A percentile compares a stretch with the other conserved stretches of the same genome.
Evolutionary conservation across 2,329 filamentous ascomycete genomes (phyloP).

Genomic region (Cyphellophora attinorum): DNA sequence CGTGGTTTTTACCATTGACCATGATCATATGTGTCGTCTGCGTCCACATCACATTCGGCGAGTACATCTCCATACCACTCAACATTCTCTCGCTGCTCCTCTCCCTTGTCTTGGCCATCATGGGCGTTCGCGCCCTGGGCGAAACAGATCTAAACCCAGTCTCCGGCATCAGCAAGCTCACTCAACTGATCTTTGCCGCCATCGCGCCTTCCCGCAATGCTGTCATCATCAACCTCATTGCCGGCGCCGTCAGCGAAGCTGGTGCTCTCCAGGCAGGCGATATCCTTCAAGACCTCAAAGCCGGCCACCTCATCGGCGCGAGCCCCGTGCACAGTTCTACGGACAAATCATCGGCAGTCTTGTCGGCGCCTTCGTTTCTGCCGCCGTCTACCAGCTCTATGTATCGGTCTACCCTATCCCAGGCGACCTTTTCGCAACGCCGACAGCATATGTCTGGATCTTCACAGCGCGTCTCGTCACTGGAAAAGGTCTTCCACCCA

Average conservation of each 20-base stretch:
- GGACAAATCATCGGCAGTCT: slow-evolving; percentile 88
- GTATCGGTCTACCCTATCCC: slow-evolving; percentile 84
- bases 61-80: slow-evolving; percentile 67
- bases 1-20: slow-evolving; percentile 66
- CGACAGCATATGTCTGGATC: slow-evolving; percentile 93
- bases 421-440: slow-evolving; percentile 82
- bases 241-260: slow-evolving; percentile 75
- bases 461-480: slow-evolving; percentile 92
- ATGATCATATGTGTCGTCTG: slow-evolving; percentile 70
- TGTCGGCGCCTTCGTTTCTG: slow-evolving; percentile 75
- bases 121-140: slow-evolving; percentile 56
- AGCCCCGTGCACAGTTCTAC: slow-evolving; percentile 91
- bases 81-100: slow-evolving; percentile 73
- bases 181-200: slow-evolving; percentile 87
- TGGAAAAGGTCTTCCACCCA: slow-evolving; percentile 73
- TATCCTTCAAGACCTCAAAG: slow-evolving; percentile 94
- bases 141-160: slow-evolving; percentile 95
- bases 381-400: slow-evolving; percentile 81
- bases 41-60: slow-evolving; percentile 74
- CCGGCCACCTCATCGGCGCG: slow-evolving; percentile 83
- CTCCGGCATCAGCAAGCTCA: slow-evolving; percentile 91
- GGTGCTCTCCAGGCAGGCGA: slow-evolving; percentile 91
- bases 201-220: slow-evolving; percentile 73
- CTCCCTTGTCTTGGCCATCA: slow-evolving; percentile 59
- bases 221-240: slow-evolving; percentile 90